Base-by-base conservation (phyloP, 139 green algal genomes). In the Desmodesmus armatus region DNA sequence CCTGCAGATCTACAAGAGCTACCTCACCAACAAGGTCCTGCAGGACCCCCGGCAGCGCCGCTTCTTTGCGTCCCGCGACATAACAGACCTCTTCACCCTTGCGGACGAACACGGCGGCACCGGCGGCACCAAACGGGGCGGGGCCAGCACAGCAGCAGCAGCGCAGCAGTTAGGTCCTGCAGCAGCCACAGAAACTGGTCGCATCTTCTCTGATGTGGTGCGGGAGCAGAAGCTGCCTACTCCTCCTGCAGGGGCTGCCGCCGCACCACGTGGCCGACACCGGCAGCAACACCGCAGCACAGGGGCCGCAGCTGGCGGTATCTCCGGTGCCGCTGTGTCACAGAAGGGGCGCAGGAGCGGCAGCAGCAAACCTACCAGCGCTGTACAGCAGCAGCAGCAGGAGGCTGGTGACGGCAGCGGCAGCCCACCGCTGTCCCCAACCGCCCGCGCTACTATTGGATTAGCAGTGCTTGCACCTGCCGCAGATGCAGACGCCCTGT, bases 61-160 rank as follows among this genome's bases (percentile, higher is more conserved):
- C 44, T 97, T 99, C 84, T 99, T 99, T 88, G 94, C 96, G 44
- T 79, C 93, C 11, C 92, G 91, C 37, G 97, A 99, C 89, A 92
- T 99, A 41, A 66, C 70, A 0, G 97, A 99, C 85, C 91, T 99
- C 31, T 99, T 99, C 92, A 98, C 93, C 0, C 92, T 99, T 17
- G 94, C 90, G 3, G 90, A 96, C 33, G 91, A 96, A 74, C 91
- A 95, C 75, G 73, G 83, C 6, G 87, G 72, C 66, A 35, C 43
- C 37, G 65, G 15, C 49, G 40, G 15, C 53, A 31, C 13, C 35
- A 75, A 27, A 25, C 90, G 95, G 70, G 89, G 94, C 77, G 62
- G 83, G 17, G 83, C 69, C 63, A 37, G 62, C 31, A 69, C 6
- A 29, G n/a, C 1, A 41, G 69, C 39, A 3, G 79, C 41, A 43